Evolutionary conservation across 2,329 filamentous ascomycete species (phyloP).

Genomic region (Fonsecaea monophora): DNA sequence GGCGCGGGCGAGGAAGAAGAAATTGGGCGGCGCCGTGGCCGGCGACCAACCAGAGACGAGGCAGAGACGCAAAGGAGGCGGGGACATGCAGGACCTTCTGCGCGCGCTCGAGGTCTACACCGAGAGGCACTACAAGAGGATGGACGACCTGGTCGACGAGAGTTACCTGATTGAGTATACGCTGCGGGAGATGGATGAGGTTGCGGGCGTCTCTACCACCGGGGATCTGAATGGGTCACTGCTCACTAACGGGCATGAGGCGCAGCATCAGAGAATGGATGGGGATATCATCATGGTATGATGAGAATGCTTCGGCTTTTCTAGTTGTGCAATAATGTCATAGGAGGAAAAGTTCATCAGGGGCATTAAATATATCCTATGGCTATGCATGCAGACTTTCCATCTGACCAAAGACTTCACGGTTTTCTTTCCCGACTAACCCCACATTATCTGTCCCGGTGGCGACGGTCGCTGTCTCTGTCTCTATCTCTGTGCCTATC

Average conservation of each 20-base stretch:
- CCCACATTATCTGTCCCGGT: constrained; percentile 39
- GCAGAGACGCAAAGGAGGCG: neutral
- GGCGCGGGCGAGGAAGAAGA: constrained; percentile 49
- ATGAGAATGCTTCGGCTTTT: neutral
- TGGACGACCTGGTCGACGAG: constrained; percentile 91
- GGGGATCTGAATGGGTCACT: constrained; percentile 26
- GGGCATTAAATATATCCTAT: neutral
- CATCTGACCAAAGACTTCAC: no score
- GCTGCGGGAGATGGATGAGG: constrained; percentile 86
- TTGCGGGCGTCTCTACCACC: constrained; percentile 51
- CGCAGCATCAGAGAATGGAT: constrained; percentile 5
- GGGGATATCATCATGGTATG: constrained; percentile 31
- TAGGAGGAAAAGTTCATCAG: neutral
- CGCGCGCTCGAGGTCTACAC: constrained; percentile 90
- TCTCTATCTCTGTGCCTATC: constrained; percentile 31
- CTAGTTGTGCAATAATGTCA: neutral
- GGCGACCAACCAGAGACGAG: neutral
- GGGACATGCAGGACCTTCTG: constrained; percentile 77
- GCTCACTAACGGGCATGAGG: constrained; percentile 21
- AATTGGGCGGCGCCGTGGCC: neutral
- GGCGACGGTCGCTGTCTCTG: constrained; percentile 31
- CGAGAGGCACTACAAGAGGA: constrained; percentile 86
- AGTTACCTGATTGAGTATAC: constrained; percentile 95
- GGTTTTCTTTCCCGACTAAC: neutral
- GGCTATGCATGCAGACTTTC: no score